These are phyloP conservation scores for Candida sanyaensis DNA, from an alignment of 1,139 yeast genomes.

Conservation along the genomic window DNA sequence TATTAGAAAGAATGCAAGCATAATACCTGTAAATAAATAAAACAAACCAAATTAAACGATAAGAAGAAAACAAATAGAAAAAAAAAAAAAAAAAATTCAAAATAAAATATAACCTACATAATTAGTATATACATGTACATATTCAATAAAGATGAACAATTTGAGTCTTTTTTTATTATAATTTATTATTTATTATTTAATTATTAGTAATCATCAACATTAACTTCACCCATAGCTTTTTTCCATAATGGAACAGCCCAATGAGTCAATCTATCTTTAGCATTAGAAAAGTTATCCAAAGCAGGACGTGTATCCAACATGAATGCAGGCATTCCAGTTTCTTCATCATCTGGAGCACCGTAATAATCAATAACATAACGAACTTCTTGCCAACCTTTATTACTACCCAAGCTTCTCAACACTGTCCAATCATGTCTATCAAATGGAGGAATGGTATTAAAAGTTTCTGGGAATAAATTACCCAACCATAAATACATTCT, in stretches of 20 bases:
- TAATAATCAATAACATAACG: slow-evolving; percentile 96
- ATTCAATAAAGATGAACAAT: neutral
- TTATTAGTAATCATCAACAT: slow-evolving; percentile 9
- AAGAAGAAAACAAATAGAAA: neutral
- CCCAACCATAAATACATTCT: slow-evolving; percentile 66
- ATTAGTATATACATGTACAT: neutral
- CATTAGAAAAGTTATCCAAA: slow-evolving; percentile 65
- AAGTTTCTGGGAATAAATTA: slow-evolving; percentile 68
- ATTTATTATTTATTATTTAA: neutral
- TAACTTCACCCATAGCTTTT: slow-evolving; percentile 47
- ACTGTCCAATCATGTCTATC: slow-evolving; percentile 99
- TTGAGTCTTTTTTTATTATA: neutral
- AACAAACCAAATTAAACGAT: neutral
- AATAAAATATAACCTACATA: neutral
- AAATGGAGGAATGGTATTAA: slow-evolving; percentile 83
- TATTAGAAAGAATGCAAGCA: slow-evolving; percentile 2
- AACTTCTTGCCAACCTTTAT: slow-evolving; percentile 52
- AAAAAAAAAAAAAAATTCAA: neutral
- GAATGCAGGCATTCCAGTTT: slow-evolving; percentile 86
- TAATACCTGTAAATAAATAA: slow-evolving; percentile 8
- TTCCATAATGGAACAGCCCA: slow-evolving; percentile 47
- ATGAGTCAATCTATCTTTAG: slow-evolving; percentile 63
- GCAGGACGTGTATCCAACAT: slow-evolving; percentile 96
- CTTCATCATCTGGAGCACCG: slow-evolving; percentile 87
- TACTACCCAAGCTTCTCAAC: slow-evolving; percentile 59